Evolutionary conservation across 2,329 filamentous ascomycete genomes (phyloP), one percentile per base, ranked within the genome.

Genomic region (Hymenoscyphus occultus): DNA sequence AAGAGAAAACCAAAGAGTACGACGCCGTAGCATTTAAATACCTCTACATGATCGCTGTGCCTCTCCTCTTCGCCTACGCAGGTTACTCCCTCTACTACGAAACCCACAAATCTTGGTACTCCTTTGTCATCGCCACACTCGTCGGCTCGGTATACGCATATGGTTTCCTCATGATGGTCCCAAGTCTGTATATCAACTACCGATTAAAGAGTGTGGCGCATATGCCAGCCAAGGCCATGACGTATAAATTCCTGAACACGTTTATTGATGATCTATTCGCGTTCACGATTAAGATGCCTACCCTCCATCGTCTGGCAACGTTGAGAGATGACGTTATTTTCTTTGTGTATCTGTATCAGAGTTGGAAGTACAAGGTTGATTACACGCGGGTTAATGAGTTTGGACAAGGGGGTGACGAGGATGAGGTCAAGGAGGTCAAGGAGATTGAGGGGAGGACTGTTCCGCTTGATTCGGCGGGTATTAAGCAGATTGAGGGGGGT

Each of bases 251-350:
- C 80, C 82, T 98, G 70, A 97, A 98, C 81, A 98, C 95, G 5
- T 99, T 99, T 77, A 98, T 99, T 77, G 95, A 99, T 78, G 95
- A 99, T 76, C 83, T 99, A 39, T 99, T 99, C 75, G 95, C 95
- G 1, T 99, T 98, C 75, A 99, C 95, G 48, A 97, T 99, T 82
- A 98, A 98, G 81, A 99, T 99, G 95, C 95, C 95, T 0, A 87
- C 93, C 68, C 83, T 99, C 61, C 95, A 99, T 78, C 87, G 95
- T 16, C 82, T 99, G 60, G 93, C 95, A 0, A 98, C 95, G 0
- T 84, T 99, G 69, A 85, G 95, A 67, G 95, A 99, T 76, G 95
- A 99, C 75, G 84, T 99, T 70, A 98, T 99, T 76, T 99, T 99
- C 84, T 99, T 99, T 76, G 84, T 99, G 65, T 99, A 97, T 80